Evolutionary conservation across 495 filamentous ascomycete genomes (phyloP).

Genomic region (Penicillium canariense): DNA sequence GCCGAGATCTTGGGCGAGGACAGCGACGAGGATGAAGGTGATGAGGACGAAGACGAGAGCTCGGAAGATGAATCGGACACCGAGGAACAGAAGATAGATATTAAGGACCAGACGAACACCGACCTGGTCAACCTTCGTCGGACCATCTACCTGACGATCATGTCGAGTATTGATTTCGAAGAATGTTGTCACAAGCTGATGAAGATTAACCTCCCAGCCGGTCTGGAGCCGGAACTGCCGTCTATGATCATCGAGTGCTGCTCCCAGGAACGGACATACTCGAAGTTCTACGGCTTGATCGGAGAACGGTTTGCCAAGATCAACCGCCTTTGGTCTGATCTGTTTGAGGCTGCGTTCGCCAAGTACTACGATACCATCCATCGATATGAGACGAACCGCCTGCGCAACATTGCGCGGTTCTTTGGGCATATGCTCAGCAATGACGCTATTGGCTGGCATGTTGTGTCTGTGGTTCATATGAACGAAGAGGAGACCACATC

Average conservation of each 20-base stretch:
- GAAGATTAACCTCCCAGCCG: constrained; percentile 85
- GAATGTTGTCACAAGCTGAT: constrained; percentile 94
- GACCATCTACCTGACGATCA: constrained; percentile 96
- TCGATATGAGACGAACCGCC: constrained; percentile 87
- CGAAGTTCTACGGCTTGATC: constrained; percentile 93
- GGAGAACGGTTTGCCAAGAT: constrained; percentile 94
- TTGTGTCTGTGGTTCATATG: constrained; percentile 76
- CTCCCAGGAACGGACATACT: constrained; percentile 91
- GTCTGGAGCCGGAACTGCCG: constrained; percentile 84
- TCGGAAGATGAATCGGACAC: constrained; percentile 78
- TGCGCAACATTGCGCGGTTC: constrained; percentile 92
- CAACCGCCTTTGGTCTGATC: constrained; percentile 88
- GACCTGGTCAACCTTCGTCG: constrained; percentile 90
- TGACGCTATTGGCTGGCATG: constrained; percentile 90
- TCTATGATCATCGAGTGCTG: constrained; percentile 97
- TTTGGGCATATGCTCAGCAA: constrained; percentile 87
- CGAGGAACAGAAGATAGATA: constrained; percentile 75
- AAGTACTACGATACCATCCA: constrained; percentile 98
- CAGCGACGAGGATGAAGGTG: constrained; percentile 72
- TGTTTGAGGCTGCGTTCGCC: constrained; percentile 83
- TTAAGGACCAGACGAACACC: constrained; percentile 96
- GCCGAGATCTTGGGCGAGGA: constrained; percentile 93
- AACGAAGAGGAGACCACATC: constrained; percentile 98
- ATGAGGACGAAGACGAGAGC: constrained; percentile 68
- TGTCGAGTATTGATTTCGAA: constrained; percentile 91